Percentiles rank a stretch among this genome's conserved stretches.
These are phyloP conservation scores for Lentinula novae-zelandiae DNA, from an alignment of 1,284 basidiomycete species.

Conservation along the genomic window DNA sequence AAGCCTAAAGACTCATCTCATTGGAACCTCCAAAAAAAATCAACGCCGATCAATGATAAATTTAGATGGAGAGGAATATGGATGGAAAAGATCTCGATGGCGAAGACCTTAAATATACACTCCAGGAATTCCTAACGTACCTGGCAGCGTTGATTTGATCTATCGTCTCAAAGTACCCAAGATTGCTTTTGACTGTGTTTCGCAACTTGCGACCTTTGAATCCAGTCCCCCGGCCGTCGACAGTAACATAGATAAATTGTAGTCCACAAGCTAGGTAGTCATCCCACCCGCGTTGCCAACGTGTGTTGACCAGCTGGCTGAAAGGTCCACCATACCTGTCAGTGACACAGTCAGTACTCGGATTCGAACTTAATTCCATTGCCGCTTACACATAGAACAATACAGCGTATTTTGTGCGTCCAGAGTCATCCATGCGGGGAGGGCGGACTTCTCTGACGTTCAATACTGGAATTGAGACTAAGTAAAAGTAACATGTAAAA, in stretches of 20 bases:
- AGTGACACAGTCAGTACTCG: constrained; percentile 3
- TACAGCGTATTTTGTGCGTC: constrained; percentile 91
- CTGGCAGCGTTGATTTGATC: constrained; percentile 89
- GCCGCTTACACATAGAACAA: constrained; percentile 75
- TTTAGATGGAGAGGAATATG: neutral
- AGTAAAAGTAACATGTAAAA: neutral
- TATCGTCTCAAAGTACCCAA: constrained; percentile 82
- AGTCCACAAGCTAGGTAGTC: constrained; percentile 80
- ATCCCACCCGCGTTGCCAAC: constrained; percentile 79
- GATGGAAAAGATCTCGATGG: neutral
- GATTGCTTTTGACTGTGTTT: constrained; percentile 79
- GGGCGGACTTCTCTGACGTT: constrained; percentile 91
- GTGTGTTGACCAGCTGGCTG: constrained; percentile 72
- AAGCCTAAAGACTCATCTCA: neutral
- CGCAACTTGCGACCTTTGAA: constrained; percentile 81
- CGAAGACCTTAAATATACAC: neutral
- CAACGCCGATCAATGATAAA: neutral
- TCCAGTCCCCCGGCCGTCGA: constrained; percentile 95
- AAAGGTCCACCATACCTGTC: constrained; percentile 86
- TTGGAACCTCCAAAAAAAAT: neutral
- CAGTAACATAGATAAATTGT: constrained; percentile 82
- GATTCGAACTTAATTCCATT: neutral
- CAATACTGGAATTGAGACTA: constrained; percentile 47
- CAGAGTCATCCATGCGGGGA: constrained; percentile 87
- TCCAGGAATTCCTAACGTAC: constrained; percentile 34